Conservation (phyloP, 768 basidiomycete species). For the Russula sp. region DNA sequence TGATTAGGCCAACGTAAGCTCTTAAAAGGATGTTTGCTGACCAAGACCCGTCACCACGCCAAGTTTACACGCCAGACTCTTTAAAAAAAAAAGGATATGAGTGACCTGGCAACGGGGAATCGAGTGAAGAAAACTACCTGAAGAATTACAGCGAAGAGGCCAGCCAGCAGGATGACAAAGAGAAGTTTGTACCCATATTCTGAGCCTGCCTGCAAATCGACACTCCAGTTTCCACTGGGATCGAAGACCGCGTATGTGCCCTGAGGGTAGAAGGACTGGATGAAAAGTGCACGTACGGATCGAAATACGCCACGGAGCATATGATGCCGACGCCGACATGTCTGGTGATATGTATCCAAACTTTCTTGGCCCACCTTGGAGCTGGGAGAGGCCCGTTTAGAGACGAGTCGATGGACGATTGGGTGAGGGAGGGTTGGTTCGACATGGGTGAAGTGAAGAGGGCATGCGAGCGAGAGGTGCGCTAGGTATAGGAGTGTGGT, state of each 20-base stretch:
- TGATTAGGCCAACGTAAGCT: neutral
- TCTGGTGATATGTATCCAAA: constrained; percentile 44
- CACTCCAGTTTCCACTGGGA: constrained; percentile 75
- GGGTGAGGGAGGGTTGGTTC: neutral
- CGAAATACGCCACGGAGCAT: constrained; percentile 85
- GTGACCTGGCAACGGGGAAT: neutral
- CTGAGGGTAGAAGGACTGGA: constrained; percentile 1
- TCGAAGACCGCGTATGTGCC: constrained; percentile 25
- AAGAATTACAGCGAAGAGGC: constrained; percentile 74
- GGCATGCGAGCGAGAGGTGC: constrained; percentile 10
- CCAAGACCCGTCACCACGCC: constrained; percentile 41
- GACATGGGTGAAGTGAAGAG: constrained; percentile 14
- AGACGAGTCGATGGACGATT: neutral
- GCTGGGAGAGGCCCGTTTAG: neutral
- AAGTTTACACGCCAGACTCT: constrained; percentile 74
- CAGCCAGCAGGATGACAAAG: constrained; percentile 79
- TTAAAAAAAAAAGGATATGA: neutral
- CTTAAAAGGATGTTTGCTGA: neutral
- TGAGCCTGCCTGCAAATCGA: constrained; percentile 84
- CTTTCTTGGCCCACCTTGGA: constrained; percentile 7
- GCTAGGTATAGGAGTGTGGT: constrained; percentile 2
- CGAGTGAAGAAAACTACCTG: constrained; percentile 45
- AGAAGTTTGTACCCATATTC: constrained; percentile 73
- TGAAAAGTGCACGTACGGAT: constrained; percentile 54
- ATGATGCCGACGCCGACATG: constrained; percentile 83